Percentiles rank a stretch among this genome's conserved stretches.
Conservation (phyloP, 1,284 basidiomycete genomes). For the Cutaneotrichosporon sp. region DNA sequence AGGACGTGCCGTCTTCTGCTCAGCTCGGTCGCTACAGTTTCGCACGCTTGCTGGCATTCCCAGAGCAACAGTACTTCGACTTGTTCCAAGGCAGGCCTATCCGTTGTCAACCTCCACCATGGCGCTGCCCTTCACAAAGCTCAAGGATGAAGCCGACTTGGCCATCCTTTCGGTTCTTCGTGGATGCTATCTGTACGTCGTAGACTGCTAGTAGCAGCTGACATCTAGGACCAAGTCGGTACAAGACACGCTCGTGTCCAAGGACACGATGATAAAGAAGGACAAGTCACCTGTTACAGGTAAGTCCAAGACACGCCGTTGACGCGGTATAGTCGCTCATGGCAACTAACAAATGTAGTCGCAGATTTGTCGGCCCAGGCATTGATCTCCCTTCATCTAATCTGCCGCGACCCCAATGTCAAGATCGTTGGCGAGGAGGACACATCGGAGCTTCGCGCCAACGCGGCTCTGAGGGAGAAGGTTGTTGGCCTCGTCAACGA, state of each 20-base stretch:
- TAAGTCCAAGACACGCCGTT: constrained; percentile 37
- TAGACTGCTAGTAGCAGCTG: background rate
- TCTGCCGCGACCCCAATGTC: constrained; percentile 76
- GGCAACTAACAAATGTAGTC: constrained; percentile 53
- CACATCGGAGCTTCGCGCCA: constrained; percentile 65
- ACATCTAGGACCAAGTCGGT: constrained; percentile 67
- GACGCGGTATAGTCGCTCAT: background rate
- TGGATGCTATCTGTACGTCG: constrained; percentile 60
- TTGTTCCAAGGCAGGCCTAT: too few species aligned
- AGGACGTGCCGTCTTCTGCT: too few species aligned
- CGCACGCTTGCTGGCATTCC: too few species aligned
- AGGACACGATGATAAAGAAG: constrained; percentile 81
- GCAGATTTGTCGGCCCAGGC: constrained; percentile 89
- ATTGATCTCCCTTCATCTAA: constrained; percentile 69
- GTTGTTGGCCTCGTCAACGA: constrained; percentile 82
- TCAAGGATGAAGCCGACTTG: constrained; percentile 51
- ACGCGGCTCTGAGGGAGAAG: constrained; percentile 58
- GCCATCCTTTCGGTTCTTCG: constrained; percentile 85
- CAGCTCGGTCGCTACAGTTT: too few species aligned
- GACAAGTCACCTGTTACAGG: constrained; percentile 97
- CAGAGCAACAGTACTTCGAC: too few species aligned
- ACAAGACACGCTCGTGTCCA: constrained; percentile 79
- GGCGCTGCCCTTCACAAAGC: constrained; percentile 37
- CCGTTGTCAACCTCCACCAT: background rate
- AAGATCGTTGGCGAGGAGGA: constrained; percentile 95